Percentiles rank a stretch among this genome's conserved stretches.
Evolutionary conservation across 768 basidiomycete species (phyloP).

Genomic region (Termitomyces sp.): DNA sequence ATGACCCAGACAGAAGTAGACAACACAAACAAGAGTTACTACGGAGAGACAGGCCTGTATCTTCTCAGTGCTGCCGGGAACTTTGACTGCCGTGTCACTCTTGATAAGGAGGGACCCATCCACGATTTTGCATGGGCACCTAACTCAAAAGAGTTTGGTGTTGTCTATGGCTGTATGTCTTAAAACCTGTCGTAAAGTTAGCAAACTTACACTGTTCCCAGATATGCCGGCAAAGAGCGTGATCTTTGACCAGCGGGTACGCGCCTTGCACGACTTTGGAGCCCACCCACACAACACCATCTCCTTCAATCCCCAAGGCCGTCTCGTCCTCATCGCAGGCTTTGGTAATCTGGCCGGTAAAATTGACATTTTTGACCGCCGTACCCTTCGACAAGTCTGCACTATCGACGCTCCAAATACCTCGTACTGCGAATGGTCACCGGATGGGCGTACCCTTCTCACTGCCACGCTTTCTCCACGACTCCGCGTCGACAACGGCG

Average conservation of each 20-base stretch:
- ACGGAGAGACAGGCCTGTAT: slow-evolving; percentile 95
- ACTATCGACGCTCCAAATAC: slow-evolving; percentile 92
- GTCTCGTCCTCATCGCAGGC: slow-evolving; percentile 84
- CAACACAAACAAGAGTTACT: slow-evolving; percentile 95
- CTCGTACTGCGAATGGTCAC: slow-evolving; percentile 92
- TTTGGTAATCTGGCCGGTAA: slow-evolving; percentile 97
- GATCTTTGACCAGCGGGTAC: slow-evolving; percentile 88
- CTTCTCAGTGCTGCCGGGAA: slow-evolving; percentile 88
- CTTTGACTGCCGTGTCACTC: slow-evolving; percentile 83
- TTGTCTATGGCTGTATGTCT: slow-evolving; percentile 91
- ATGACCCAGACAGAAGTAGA: slow-evolving; percentile 97
- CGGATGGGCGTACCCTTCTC: slow-evolving; percentile 87
- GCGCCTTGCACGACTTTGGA: slow-evolving; percentile 87
- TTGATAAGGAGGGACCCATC: slow-evolving; percentile 96
- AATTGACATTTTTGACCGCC: slow-evolving; percentile 88
- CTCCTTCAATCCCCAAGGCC: slow-evolving; percentile 90
- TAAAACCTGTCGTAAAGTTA: background rate
- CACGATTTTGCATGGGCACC: slow-evolving; percentile 97
- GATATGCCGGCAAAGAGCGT: slow-evolving; percentile 95
- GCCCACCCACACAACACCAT: slow-evolving; percentile 87
- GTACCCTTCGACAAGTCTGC: slow-evolving; percentile 70
- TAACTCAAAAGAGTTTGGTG: slow-evolving; percentile 93
- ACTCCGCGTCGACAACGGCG: slow-evolving; percentile 93
- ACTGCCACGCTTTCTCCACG: slow-evolving; percentile 96
- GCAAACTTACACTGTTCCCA: slow-evolving; percentile 23